Conservation (phyloP, 441 rosid species). For the Omphalea diandra region DNA sequence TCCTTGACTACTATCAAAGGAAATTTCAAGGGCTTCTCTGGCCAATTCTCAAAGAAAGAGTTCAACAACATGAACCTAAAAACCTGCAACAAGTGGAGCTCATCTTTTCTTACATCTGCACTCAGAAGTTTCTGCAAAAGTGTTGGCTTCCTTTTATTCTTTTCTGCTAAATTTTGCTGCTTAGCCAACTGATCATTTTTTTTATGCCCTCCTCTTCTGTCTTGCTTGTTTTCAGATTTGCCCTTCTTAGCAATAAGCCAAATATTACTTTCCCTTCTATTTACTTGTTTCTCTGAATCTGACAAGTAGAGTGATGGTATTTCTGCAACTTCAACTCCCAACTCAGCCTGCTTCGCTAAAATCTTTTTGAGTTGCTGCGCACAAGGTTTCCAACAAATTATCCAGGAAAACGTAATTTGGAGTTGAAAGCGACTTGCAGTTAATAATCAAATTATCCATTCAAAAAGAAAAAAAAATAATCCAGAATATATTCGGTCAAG, state of each 20-base stretch:
- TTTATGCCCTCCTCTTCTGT: conserved; percentile 45
- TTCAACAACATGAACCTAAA: conserved; percentile 71
- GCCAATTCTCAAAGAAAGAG: conserved; percentile 60
- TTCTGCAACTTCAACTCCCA: conserved; percentile 93
- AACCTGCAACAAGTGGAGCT: conserved; percentile 61
- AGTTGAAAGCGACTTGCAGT: too few relatives aligned
- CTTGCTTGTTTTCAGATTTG: conserved; percentile 38
- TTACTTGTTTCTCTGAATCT: conserved; percentile 45
- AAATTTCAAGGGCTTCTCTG: conserved; percentile 58
- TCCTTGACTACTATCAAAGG: conserved; percentile 57
- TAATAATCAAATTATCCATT: too few relatives aligned
- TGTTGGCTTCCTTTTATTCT: conserved; percentile 47
- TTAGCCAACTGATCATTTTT: conserved; percentile 33
- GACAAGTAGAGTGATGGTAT: conserved; percentile 67
- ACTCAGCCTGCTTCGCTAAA: conserved; percentile 82
- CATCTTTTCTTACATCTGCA: conserved; percentile 65
- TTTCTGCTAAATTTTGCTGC: conserved; percentile 25
- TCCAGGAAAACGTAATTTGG: background rate
- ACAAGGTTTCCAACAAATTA: conserved; percentile 16
- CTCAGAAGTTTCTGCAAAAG: conserved; percentile 81
- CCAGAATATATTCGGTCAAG: background rate
- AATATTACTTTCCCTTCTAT: conserved; percentile 31
- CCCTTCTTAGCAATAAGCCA: conserved; percentile 32
- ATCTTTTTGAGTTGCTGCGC: conserved; percentile 87
- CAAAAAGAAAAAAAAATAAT: too few relatives aligned